Evolutionary conservation across 768 basidiomycete species (phyloP).

Genomic region (Auriscalpium microsporum): DNA sequence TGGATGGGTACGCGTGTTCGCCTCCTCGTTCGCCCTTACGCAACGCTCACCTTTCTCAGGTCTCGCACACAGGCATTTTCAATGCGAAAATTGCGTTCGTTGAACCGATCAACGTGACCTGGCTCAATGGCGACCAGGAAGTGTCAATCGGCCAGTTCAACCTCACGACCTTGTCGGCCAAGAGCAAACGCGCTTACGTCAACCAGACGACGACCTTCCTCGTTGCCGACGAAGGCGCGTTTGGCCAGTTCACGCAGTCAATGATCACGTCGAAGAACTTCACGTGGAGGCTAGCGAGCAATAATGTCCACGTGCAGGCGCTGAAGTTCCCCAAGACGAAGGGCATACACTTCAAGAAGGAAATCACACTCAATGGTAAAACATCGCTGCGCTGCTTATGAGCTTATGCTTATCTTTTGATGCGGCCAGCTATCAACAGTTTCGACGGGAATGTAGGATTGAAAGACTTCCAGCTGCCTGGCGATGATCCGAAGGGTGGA

Average conservation of each 20-base stretch:
- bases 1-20: constrained; percentile 36
- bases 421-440: constrained; percentile 43
- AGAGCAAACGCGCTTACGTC: constrained; percentile 47
- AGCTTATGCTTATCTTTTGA: neutral
- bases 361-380: constrained; percentile 45
- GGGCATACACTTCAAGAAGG: constrained; percentile 57
- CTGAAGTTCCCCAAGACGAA: constrained; percentile 59
- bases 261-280: constrained; percentile 64
- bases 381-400: constrained; percentile 1
- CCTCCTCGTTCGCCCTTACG: too few relatives aligned
- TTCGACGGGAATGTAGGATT: constrained; percentile 51
- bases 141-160: constrained; percentile 47
- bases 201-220: constrained; percentile 52
- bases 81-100: constrained; percentile 54
- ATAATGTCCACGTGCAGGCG: constrained; percentile 55
- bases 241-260: constrained; percentile 49
- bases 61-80: constrained; percentile 60
- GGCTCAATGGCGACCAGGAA: constrained; percentile 43
- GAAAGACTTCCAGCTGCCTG: constrained; percentile 53
- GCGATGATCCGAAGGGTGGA: constrained; percentile 58
- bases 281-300: constrained; percentile 54
- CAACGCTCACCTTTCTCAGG: constrained; percentile 25
- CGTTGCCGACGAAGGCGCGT: constrained; percentile 47
- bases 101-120: constrained; percentile 47
- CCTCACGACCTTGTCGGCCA: constrained; percentile 40